These are phyloP conservation scores for Acephala macrosclerotiorum DNA, from an alignment of 2,329 filamentous ascomycete species.

Conservation along the genomic window DNA sequence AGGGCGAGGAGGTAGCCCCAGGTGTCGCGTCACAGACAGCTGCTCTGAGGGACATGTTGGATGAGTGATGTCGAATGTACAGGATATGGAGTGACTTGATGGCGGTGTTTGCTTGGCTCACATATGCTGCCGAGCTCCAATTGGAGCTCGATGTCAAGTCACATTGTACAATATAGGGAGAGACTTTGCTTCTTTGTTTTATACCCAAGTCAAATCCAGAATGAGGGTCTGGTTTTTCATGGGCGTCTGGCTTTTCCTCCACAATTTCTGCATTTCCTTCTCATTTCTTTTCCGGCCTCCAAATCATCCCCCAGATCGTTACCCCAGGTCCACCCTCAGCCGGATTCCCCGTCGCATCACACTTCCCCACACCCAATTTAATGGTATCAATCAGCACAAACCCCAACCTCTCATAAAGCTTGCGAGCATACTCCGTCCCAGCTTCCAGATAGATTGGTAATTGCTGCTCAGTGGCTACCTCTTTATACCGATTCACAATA, in stretches of 20 bases:
- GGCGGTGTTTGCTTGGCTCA: not conserved
- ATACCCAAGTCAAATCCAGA: not conserved
- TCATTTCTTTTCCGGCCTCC: slow-evolving; percentile 3
- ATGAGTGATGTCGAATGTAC: not conserved
- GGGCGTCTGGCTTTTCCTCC: not conserved
- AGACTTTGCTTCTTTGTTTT: not conserved
- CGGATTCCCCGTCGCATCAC: slow-evolving; percentile 8
- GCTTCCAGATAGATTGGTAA: slow-evolving; percentile 23
- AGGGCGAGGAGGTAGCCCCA: slow-evolving; percentile 37
- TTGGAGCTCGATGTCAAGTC: not conserved
- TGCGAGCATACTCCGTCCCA: slow-evolving; percentile 8
- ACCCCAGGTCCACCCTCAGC: slow-evolving; percentile 18
- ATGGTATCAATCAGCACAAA: slow-evolving; percentile 2
- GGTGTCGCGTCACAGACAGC: not conserved
- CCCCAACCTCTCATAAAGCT: slow-evolving; percentile 19
- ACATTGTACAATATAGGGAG: not conserved
- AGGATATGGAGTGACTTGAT: not conserved
- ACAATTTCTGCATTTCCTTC: not conserved
- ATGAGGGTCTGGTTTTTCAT: not conserved
- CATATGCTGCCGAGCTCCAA: not conserved
- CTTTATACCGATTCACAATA: slow-evolving; percentile 15
- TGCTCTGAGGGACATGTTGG: not conserved
- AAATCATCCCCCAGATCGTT: slow-evolving; percentile 23
- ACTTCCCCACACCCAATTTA: slow-evolving; percentile 18
- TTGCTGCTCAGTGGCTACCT: slow-evolving; percentile 4